Evolutionary conservation across 106 monocot genomes (phyloP).

Genomic region (Triglochin maritima): DNA sequence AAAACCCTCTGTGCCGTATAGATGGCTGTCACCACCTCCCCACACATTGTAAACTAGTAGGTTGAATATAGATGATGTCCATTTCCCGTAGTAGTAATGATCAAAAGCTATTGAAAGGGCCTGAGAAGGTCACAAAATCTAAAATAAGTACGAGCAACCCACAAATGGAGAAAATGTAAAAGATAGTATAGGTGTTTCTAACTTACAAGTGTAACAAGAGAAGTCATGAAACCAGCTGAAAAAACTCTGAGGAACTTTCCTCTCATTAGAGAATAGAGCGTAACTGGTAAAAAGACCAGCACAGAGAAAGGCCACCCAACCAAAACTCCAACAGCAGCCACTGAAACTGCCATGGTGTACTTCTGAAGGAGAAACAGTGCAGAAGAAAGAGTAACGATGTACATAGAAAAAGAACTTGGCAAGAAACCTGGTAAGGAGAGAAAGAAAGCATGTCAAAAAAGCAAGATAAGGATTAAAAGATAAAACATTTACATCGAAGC

Average conservation of each 20-base stretch:
- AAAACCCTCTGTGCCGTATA: slow-evolving; percentile 86
- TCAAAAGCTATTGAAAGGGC: slow-evolving; percentile 63
- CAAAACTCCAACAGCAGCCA: slow-evolving; percentile 79
- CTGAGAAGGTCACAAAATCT: slow-evolving; percentile 28
- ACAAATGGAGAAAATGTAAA: not conserved
- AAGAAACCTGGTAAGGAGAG: slow-evolving; percentile 60
- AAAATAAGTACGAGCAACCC: not conserved
- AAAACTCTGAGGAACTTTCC: slow-evolving; percentile 54
- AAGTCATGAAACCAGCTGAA: slow-evolving; percentile 53
- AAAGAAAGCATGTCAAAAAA: not conserved
- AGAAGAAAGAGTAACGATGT: slow-evolving; percentile 88
- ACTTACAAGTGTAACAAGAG: slow-evolving; percentile 67
- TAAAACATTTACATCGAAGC: not conserved
- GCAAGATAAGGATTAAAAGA: not conserved
- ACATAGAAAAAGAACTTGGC: slow-evolving; percentile 98
- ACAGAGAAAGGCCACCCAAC: slow-evolving; percentile 96
- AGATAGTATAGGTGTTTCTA: not conserved
- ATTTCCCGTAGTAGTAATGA: slow-evolving; percentile 62
- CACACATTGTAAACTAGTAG: slow-evolving; percentile 77
- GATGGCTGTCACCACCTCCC: slow-evolving; percentile 92
- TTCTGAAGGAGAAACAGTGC: slow-evolving; percentile 78
- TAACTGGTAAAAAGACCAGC: slow-evolving; percentile 70
- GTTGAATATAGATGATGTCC: slow-evolving; percentile 92
- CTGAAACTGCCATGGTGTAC: slow-evolving; percentile 71
- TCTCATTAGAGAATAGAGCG: slow-evolving; percentile 52